Base-by-base conservation (phyloP, 352 stramenopile species). In the Phytophthora uliginosa region DNA sequence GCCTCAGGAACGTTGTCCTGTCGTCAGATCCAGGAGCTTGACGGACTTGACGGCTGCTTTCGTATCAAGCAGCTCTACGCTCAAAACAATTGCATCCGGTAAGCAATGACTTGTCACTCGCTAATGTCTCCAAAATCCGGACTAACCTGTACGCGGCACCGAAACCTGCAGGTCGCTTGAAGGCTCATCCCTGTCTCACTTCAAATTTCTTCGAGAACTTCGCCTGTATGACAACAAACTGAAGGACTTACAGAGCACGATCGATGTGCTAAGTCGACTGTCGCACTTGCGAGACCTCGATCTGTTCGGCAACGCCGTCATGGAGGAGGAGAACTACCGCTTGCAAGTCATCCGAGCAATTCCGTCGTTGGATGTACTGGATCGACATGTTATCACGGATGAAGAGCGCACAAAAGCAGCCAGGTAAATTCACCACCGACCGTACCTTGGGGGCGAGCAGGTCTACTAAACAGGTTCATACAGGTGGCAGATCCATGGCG, bases 51-150 rank as follows among this genome's bases (percentile, higher is more conserved):
- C 40, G 70, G 66, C 24, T 98, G 95, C 69, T 86, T 97, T 61
- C 90, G 93, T 9, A 86, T 98, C 63, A 98, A 98, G 65, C 80
- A 89, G 63, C 82, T 98, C 6, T 98, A 97, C 63, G 84, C 76
- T 10, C 92, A 98, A 45, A 90, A 95, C 77, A 98, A 98, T 62
- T 82, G 63, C 59, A 95, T 94, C 38, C 77, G 79, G 65, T 85
- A 77, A 45, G 20, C 18, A 12, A 33, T 54, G 1, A 12, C 34
- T 38, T 47, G 20, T 24, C 36, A 20, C 38, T 13, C 13, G 4
- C 13, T 28, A 15, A 15, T 53, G 24, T 56, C 17, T 7, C 18
- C 40, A 22, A 22, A 58, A 45, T 18, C 36, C n/a, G 47, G 50
- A 33, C 48, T 54, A 15, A 50, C 42, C 20, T 22, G n/a, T 45